Evolutionary conservation across 2,329 filamentous ascomycete species (phyloP).

Genomic region (Ophiostoma perfectum): DNA sequence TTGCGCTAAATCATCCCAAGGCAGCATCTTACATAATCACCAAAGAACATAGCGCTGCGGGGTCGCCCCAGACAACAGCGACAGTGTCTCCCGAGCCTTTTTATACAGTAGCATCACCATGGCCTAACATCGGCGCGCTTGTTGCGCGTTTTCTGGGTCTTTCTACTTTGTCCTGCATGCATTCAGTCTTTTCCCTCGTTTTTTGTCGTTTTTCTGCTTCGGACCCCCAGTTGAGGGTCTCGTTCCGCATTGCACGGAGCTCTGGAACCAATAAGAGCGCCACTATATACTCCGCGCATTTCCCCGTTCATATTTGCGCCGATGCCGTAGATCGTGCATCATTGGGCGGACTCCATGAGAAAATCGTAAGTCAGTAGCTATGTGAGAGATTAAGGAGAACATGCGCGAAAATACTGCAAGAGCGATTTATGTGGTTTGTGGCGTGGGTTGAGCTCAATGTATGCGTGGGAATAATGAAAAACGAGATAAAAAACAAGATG

Average conservation of each 20-base stretch:
- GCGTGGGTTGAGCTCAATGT: background rate
- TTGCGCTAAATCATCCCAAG: background rate
- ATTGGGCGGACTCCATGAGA: background rate
- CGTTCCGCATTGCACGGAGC: background rate
- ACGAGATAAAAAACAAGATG: background rate
- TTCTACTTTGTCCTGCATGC: constrained; percentile 10
- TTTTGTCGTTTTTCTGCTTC: background rate
- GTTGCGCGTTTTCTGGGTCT: background rate
- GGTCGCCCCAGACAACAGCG: background rate
- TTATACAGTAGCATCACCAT: constrained; percentile 4
- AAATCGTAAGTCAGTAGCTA: background rate
- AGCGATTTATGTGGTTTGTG: background rate
- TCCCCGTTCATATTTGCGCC: constrained; percentile 3
- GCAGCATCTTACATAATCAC: background rate
- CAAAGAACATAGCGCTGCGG: background rate
- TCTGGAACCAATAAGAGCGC: constrained; percentile 1
- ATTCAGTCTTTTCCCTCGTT: background rate
- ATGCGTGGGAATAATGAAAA: background rate
- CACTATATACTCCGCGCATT: constrained; percentile 11
- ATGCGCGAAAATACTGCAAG: constrained; percentile 5
- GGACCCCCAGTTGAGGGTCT: constrained; percentile 11
- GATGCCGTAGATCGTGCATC: background rate
- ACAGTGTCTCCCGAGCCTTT: background rate
- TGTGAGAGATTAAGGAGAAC: background rate
- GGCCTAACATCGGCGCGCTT: constrained; percentile 13